A percentile compares a stretch with the other conserved stretches of the same genome.
These are phyloP conservation scores for Maudiozyma humilis DNA, from an alignment of 1,139 yeast species.

Conservation along the genomic window DNA sequence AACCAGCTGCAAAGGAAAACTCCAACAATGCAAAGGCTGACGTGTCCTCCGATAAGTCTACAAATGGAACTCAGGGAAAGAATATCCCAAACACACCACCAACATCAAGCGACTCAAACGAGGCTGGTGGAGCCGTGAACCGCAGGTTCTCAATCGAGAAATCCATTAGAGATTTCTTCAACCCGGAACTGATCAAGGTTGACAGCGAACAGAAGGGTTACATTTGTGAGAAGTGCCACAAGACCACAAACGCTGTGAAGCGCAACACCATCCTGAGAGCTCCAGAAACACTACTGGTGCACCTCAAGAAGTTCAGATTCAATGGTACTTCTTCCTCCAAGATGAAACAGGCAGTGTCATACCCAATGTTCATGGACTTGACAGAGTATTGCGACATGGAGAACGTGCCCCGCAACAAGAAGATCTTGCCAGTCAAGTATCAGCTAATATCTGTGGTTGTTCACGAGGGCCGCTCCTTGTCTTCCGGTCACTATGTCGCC, in stretches of 20 bases:
- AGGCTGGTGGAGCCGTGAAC: conserved; percentile 11
- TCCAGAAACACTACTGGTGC: conserved; percentile 82
- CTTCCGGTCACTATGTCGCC: conserved; percentile 89
- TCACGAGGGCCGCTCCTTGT: conserved; percentile 88
- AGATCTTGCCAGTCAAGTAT: conserved; percentile 48
- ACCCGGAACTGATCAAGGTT: conserved; percentile 63
- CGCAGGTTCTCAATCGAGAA: conserved; percentile 56
- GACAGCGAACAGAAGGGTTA: conserved; percentile 67
- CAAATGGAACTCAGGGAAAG: not conserved
- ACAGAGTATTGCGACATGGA: conserved; percentile 40
- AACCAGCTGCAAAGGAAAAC: not conserved
- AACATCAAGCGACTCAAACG: not conserved
- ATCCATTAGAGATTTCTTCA: conserved; percentile 71
- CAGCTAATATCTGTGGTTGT: conserved; percentile 79
- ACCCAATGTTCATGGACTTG: conserved; percentile 69
- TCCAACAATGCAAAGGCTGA: not conserved
- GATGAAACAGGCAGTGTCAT: conserved; percentile 77
- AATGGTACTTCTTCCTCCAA: conserved; percentile 71
- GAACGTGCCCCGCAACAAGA: conserved; percentile 11
- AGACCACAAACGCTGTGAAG: conserved; percentile 69
- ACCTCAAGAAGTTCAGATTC: conserved; percentile 83
- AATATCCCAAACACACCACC: not conserved
- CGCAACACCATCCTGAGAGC: conserved; percentile 66
- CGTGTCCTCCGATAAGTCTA: not conserved
- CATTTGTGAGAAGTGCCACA: conserved; percentile 78